A percentile compares a stretch with the other conserved stretches of the same genome.
Conservation (phyloP, 176 grass and related monocot species). For the Cocos nucifera region DNA sequence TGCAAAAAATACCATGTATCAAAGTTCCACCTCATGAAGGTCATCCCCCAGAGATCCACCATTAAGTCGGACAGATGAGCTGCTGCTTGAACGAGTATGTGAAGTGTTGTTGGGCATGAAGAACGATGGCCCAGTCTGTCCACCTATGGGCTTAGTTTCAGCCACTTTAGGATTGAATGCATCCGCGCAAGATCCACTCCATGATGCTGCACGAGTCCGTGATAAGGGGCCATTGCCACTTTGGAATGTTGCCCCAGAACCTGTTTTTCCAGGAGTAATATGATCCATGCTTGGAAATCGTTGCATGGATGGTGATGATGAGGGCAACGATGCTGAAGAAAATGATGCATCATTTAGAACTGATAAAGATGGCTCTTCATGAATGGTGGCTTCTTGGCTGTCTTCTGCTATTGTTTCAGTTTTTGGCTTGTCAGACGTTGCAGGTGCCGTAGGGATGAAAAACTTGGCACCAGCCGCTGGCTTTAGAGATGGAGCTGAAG, state of each 20-base stretch:
- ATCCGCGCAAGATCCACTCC: slow-evolving; percentile 64
- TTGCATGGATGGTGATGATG: slow-evolving; percentile 45
- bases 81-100: slow-evolving; percentile 32
- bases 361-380: slow-evolving; percentile 37
- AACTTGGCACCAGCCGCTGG: slow-evolving; percentile 59
- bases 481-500: slow-evolving; percentile 42
- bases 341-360: slow-evolving; percentile 35
- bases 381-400: slow-evolving; percentile 29
- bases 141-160: slow-evolving; percentile 8
- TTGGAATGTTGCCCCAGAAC: slow-evolving; percentile 14
- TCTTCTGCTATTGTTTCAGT: slow-evolving; percentile 28
- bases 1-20: neutral
- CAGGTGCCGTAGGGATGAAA: slow-evolving; percentile 49
- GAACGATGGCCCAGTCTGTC: slow-evolving; percentile 18
- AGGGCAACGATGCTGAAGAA: slow-evolving; percentile 29
- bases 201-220: slow-evolving; percentile 62
- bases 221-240: slow-evolving; percentile 29
- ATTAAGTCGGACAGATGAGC: slow-evolving; percentile 14
- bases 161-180: slow-evolving; percentile 23
- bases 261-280: slow-evolving; percentile 30
- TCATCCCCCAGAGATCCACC: neutral
- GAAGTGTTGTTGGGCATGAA: slow-evolving; percentile 31
- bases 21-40: slow-evolving; percentile 13
- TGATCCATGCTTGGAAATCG: slow-evolving; percentile 65
- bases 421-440: slow-evolving; percentile 24